A percentile compares a stretch with the other conserved stretches of the same genome.
Conservation (phyloP, 2,329 filamentous ascomycete genomes). For the Colletotrichum lindemuthianum region DNA sequence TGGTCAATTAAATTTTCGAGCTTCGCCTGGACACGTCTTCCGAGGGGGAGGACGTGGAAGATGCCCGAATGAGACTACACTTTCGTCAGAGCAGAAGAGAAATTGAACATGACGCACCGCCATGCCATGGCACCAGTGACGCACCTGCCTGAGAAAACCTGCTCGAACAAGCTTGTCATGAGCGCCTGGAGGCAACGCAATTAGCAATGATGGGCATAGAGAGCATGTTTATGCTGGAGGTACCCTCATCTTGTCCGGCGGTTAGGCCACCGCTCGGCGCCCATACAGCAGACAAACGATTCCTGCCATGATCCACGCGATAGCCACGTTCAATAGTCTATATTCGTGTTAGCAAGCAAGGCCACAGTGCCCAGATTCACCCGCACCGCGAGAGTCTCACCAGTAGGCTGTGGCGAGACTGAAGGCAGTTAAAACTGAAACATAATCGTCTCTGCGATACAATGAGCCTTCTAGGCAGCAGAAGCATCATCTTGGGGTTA, state of each 20-base stretch:
- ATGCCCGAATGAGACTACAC: constrained; percentile 84
- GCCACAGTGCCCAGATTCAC: no score
- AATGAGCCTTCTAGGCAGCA: no score
- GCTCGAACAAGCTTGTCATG: constrained; percentile 75
- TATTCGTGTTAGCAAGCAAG: no score
- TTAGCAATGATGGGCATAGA: no score
- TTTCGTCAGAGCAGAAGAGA: not conserved
- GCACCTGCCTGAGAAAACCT: constrained; percentile 78
- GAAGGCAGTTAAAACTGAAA: no score
- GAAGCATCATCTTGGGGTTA: no score
- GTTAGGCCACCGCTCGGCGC: constrained; percentile 77
- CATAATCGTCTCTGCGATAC: no score
- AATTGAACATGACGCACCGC: not conserved
- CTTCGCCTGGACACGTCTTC: constrained; percentile 87
- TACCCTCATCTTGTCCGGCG: constrained; percentile 64
- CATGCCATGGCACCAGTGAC: constrained; percentile 33
- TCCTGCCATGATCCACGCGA: constrained; percentile 15
- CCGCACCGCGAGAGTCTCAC: no score
- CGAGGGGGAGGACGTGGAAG: constrained; percentile 91
- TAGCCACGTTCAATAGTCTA: not conserved
- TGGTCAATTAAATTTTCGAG: constrained; percentile 86
- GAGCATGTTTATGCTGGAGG: constrained; percentile 19
- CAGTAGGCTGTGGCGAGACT: no score
- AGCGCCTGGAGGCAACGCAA: constrained; percentile 56
- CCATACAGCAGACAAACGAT: constrained; percentile 80